phyloP scores from a whole-genome alignment of 805 yeast genomes.

The Ogataea corticis region DNA sequence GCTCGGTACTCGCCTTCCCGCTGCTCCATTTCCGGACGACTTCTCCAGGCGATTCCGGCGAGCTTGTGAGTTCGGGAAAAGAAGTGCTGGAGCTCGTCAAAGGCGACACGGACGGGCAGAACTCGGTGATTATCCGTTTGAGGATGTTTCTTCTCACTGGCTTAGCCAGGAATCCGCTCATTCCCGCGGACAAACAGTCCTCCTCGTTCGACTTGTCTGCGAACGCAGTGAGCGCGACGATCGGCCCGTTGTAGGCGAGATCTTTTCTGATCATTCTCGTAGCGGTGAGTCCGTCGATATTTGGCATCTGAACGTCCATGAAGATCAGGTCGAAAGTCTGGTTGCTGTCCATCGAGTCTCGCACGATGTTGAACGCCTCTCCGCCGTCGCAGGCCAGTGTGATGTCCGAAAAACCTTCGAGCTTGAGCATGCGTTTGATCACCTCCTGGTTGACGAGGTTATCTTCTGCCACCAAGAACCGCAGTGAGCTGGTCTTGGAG shows the following conservation, averaged over 20 bases:
- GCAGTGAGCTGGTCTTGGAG: conserved; percentile 28
- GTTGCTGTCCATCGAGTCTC: conserved; percentile 42
- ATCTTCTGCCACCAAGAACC: conserved; percentile 89
- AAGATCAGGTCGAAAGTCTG: conserved; percentile 69
- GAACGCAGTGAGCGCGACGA: conserved; percentile 93
- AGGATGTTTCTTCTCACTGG: conserved; percentile 78
- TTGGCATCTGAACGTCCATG: conserved; percentile 99
- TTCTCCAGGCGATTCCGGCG: background rate
- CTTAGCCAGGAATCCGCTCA: conserved; percentile 87
- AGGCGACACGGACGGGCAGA: conserved; percentile 31
- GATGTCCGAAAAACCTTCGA: conserved; percentile 76
- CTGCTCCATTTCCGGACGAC: conserved; percentile 2
- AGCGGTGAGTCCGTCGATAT: conserved; percentile 84
- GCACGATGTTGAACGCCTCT: conserved; percentile 75
- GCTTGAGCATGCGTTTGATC: conserved; percentile 77
- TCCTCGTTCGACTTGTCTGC: conserved; percentile 90
- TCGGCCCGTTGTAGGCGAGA: conserved; percentile 64
- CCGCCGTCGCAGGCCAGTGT: conserved; percentile 87
- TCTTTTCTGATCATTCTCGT: conserved; percentile 71
- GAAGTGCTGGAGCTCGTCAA: background rate
- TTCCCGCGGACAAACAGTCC: conserved; percentile 85
- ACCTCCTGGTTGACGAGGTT: conserved; percentile 94
- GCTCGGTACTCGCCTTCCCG: conserved; percentile 6
- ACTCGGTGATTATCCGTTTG: conserved; percentile 53
- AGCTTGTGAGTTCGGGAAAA: background rate